A percentile compares a stretch with the other conserved stretches of the same genome.
phyloP scores from a whole-genome alignment of 495 filamentous ascomycete species.

The Baudoinia panamericana region DNA sequence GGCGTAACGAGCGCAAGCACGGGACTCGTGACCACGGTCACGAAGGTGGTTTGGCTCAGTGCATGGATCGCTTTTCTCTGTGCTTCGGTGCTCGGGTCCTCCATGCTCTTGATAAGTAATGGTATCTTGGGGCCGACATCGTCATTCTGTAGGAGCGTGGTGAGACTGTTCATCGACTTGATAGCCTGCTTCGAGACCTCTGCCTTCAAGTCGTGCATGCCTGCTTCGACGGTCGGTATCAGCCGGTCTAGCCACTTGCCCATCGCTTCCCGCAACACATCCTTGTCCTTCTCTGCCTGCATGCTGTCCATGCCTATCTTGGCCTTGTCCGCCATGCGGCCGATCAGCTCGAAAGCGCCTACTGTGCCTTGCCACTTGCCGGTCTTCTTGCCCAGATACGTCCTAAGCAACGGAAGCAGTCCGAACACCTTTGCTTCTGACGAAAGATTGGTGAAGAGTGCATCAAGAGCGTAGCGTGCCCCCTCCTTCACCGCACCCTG shows the following conservation, averaged over 20 bases:
- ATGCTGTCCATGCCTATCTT: constrained; percentile 66
- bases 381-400: constrained; percentile 63
- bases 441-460: constrained; percentile 63
- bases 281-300: constrained; percentile 73
- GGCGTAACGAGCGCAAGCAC: constrained; percentile 95
- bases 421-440: constrained; percentile 70
- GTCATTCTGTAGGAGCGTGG: constrained; percentile 87
- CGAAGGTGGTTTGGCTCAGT: constrained; percentile 95
- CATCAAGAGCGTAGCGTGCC: constrained; percentile 88
- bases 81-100: constrained; percentile 78
- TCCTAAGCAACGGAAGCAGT: constrained; percentile 56
- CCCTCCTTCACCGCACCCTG: constrained; percentile 74
- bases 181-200: constrained; percentile 83
- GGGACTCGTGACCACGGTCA: constrained; percentile 92
- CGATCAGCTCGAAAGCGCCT: constrained; percentile 66
- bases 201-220: constrained; percentile 90
- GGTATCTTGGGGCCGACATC: constrained; percentile 90
- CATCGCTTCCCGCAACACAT: constrained; percentile 80
- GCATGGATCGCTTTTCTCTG: constrained; percentile 93
- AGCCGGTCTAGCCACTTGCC: constrained; percentile 78
- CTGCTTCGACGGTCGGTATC: constrained; percentile 82
- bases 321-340: constrained; percentile 84
- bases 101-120: constrained; percentile 86
- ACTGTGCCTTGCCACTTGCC: constrained; percentile 95
- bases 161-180: constrained; percentile 82